phyloP scores from a whole-genome alignment of 169 alveolate genomes.

The Plasmodium blacklocki region DNA sequence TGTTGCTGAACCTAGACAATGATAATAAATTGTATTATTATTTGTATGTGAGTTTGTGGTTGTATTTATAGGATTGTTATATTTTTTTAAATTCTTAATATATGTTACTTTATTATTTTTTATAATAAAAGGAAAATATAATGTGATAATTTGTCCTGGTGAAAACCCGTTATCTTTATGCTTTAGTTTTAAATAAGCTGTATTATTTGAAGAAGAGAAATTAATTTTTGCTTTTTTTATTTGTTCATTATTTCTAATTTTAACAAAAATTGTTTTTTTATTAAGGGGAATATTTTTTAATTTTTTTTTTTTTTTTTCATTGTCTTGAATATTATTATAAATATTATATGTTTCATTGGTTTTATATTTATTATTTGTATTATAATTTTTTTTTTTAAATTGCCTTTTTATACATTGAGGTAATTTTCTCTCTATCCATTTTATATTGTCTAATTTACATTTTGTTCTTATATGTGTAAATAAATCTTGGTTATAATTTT shows the following conservation, averaged over 20 bases:
- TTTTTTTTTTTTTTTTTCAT: background rate
- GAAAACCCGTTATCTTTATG: slow-evolving; percentile 37
- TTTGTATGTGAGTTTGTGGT: too few species aligned
- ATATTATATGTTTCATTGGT: too few species aligned
- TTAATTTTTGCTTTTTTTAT: slow-evolving; percentile 51
- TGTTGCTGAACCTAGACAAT: slow-evolving; percentile 50
- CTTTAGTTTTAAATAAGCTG: slow-evolving; percentile 15
- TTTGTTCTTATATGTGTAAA: slow-evolving; percentile 21
- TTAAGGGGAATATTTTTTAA: background rate
- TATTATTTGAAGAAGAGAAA: background rate
- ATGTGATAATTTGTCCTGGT: slow-evolving; percentile 67
- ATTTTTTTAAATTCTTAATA: slow-evolving; percentile 5
- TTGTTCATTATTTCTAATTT: slow-evolving; percentile 48
- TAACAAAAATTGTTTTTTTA: slow-evolving; percentile 20
- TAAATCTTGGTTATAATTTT: slow-evolving; percentile 8
- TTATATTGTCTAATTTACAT: slow-evolving; percentile 17
- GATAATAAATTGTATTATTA: slow-evolving; percentile 5
- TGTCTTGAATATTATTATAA: too few species aligned
- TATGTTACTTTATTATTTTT: slow-evolving; percentile 20
- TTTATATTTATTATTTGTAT: background rate
- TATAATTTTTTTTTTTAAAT: background rate
- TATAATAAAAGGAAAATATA: slow-evolving; percentile 60
- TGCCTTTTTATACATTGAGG: slow-evolving; percentile 21
- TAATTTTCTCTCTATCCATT: slow-evolving; percentile 16
- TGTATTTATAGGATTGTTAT: background rate